phyloP scores from a whole-genome alignment of 2,329 filamentous ascomycete genomes.

The Dryadomyces sulphureus region DNA sequence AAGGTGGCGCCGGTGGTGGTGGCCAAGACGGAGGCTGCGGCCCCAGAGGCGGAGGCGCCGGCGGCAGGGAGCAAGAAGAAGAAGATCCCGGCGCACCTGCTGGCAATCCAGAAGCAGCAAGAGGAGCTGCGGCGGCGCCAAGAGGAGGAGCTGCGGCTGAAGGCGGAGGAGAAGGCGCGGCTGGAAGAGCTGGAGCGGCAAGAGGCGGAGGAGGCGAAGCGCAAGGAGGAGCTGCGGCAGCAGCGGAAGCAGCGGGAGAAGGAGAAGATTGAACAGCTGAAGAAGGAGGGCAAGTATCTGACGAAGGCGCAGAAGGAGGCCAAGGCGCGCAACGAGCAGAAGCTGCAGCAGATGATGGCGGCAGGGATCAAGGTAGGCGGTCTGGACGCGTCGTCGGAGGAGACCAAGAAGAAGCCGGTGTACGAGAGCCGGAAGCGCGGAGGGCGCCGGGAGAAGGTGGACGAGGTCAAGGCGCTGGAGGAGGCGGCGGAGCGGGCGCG shows the following conservation, averaged over 20 bases:
- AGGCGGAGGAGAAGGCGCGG: conserved; percentile 49
- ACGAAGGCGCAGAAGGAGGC: conserved; percentile 78
- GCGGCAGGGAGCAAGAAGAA: conserved; percentile 59
- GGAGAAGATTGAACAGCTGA: conserved; percentile 72
- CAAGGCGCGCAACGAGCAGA: conserved; percentile 63
- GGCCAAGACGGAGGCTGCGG: conserved; percentile 23
- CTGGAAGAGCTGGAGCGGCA: conserved; percentile 50
- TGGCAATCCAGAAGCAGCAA: conserved; percentile 66
- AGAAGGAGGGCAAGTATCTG: conserved; percentile 75
- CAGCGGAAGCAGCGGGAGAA: conserved; percentile 77
- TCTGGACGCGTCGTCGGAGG: conserved; percentile 28
- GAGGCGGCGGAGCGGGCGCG: conserved; percentile 63
- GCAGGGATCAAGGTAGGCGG: conserved; percentile 61
- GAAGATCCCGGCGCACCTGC: conserved; percentile 67
- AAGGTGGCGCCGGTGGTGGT: conserved; percentile 23
- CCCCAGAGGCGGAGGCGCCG: conserved; percentile 22
- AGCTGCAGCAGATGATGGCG: conserved; percentile 73
- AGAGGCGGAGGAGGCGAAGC: conserved; percentile 53
- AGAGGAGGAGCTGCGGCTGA: conserved; percentile 45
- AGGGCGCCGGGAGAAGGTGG: conserved; percentile 44
- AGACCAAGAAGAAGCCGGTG: conserved; percentile 62
- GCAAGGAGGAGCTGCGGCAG: conserved; percentile 57
- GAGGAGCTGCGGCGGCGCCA: conserved; percentile 54
- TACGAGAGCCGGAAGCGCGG: conserved; percentile 60
- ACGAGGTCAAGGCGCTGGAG: conserved; percentile 64